These are phyloP conservation scores for Vitis cinerea DNA, from an alignment of 164 flowering plant genomes.

Conservation along the genomic window DNA sequence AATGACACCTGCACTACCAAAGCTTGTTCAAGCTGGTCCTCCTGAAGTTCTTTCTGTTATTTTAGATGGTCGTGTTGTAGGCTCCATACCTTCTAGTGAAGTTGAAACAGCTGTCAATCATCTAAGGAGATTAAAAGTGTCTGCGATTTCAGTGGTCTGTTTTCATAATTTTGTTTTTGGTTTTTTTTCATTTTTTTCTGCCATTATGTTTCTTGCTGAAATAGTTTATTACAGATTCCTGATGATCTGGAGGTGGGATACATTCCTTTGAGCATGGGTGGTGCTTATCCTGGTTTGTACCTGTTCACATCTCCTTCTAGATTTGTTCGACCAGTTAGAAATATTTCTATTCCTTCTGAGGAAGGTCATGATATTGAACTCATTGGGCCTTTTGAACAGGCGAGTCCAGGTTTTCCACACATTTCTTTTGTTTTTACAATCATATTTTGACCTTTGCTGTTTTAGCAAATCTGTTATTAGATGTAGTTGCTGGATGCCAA, in stretches of 20 bases:
- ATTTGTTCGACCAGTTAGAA: conserved; percentile 87
- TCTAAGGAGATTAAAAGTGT: conserved; percentile 65
- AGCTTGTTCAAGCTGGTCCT: conserved; percentile 69
- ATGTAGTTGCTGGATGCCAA: not conserved
- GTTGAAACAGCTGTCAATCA: conserved; percentile 65
- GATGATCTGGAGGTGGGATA: conserved; percentile 92
- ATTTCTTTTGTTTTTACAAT: not conserved
- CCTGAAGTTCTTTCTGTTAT: conserved; percentile 74
- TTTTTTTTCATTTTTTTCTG: not conserved
- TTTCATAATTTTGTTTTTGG: not conserved
- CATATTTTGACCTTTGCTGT: not conserved
- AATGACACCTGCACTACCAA: conserved; percentile 73
- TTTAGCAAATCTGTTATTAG: not conserved
- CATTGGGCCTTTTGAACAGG: conserved; percentile 99
- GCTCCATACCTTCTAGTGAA: conserved; percentile 46
- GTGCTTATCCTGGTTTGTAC: conserved; percentile 88
- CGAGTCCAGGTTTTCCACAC: not conserved
- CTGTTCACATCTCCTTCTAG: conserved; percentile 83
- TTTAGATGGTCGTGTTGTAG: conserved; percentile 85
- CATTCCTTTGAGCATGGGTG: conserved; percentile 76
- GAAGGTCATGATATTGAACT: conserved; percentile 61
- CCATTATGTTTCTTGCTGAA: not conserved
- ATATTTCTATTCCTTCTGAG: conserved; percentile 44
- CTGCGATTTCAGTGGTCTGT: conserved; percentile 52
- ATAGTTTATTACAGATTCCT: conserved; percentile 60